Evolutionary conservation across 2,329 filamentous ascomycete genomes (phyloP), one percentile per base, ranked within the genome.

Genomic region (Aspergillus uvarum): DNA sequence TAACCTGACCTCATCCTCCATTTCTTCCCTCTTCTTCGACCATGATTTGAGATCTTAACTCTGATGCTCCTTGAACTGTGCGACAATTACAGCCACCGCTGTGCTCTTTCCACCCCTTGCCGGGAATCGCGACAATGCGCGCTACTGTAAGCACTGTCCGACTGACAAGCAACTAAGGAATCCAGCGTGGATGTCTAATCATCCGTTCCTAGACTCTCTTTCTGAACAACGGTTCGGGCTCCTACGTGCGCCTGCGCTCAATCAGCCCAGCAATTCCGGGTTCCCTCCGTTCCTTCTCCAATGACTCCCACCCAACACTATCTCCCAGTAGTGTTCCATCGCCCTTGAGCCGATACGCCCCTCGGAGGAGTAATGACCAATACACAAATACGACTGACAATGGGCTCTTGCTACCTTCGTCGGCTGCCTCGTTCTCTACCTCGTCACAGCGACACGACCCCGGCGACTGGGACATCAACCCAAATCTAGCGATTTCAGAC

Each of bases 381-480:
- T 48, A 62, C 35, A 68, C 67, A 5, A 61, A 60, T 29, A 63
- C 63, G 8, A 32, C 54, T 6, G 63, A 58, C 21, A 35, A 62
- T 61, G 59, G 55, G 2, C 54, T 57, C 12, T 63, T 64, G 21
- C 52, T 58, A 29, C 54, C 65, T 7, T 65, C 70, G 16, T 63
- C 66, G 0, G 62, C 69, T 7, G 65, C 67, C 7, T 65, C 70
- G 3, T 75, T 76, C 61, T 76, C 75, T 26, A 73, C 74, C 14
- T 70, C 72, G 16, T 57, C 71, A 16, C 61, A 66, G 38, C 57
- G 67, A 16, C 65, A 65, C 14, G 67, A 82, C 10, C 70, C 79
- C 16, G 54, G 60, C n/a, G 86, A 88, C 69, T 94, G 90, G 91
- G 90, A 95, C 70, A 87, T 91, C 58, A 86, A 90, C 65, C 85